A percentile compares a stretch with the other conserved stretches of the same genome.
Conservation (phyloP, 2,329 filamentous ascomycete species). For the Trichophyton mentagrophytes region DNA sequence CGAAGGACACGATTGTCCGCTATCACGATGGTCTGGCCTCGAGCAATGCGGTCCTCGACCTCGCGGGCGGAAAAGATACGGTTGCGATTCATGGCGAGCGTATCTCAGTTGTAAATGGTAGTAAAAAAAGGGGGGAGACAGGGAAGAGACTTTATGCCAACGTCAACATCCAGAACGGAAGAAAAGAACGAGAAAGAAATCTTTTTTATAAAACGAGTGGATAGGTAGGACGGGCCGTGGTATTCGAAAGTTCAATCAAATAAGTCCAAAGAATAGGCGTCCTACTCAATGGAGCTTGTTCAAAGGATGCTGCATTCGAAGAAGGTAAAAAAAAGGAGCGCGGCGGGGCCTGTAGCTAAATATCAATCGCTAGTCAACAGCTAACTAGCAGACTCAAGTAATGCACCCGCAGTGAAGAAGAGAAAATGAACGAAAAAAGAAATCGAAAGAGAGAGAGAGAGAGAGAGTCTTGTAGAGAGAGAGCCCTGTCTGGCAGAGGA, state of each 20-base stretch:
- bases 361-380: background rate
- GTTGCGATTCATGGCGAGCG: background rate
- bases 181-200: background rate
- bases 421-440: background rate
- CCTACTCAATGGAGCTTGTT: background rate
- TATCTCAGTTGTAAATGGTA: background rate
- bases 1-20: slow-evolving; percentile 70
- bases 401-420: background rate
- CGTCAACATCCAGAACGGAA: background rate
- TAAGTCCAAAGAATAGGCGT: background rate
- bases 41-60: slow-evolving; percentile 70
- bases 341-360: background rate
- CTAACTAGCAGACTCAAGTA: background rate
- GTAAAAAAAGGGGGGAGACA: background rate
- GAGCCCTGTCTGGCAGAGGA: background rate
- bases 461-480: background rate
- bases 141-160: background rate
- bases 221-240: background rate
- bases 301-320: background rate
- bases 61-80: slow-evolving; percentile 46
- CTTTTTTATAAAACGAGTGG: background rate
- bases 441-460: too few species aligned
- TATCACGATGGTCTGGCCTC: slow-evolving; percentile 67
- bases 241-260: background rate
- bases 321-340: background rate